A percentile compares a stretch with the other conserved stretches of the same genome.
These are phyloP conservation scores for Parachlorella kessleri DNA, from an alignment of 139 green algal species.

Conservation along the genomic window DNA sequence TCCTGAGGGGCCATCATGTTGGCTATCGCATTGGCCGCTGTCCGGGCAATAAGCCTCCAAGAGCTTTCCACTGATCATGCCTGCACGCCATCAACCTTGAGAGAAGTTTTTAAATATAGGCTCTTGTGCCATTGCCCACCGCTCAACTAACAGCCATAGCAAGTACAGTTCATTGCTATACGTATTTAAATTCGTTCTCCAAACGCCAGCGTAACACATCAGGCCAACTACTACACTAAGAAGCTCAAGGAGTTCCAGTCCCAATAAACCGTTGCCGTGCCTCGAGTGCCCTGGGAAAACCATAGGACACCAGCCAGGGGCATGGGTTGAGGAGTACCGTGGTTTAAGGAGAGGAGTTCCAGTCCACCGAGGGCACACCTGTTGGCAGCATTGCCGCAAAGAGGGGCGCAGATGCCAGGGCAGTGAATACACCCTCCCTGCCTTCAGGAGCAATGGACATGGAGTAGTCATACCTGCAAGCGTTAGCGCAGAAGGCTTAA, in stretches of 20 bases:
- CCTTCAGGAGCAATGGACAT: slow-evolving; percentile 59
- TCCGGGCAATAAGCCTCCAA: slow-evolving; percentile 49
- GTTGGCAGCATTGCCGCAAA: slow-evolving; percentile 62
- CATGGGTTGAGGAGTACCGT: too few species aligned
- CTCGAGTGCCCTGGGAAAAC: too few species aligned
- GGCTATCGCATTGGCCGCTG: slow-evolving; percentile 14
- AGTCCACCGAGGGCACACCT: too few species aligned
- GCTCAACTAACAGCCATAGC: too few species aligned
- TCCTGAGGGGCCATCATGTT: not conserved
- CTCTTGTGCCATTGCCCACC: too few species aligned
- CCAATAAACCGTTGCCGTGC: too few species aligned
- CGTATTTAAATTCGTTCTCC: too few species aligned
- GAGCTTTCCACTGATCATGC: slow-evolving; percentile 46
- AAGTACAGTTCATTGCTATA: too few species aligned
- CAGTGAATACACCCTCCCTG: slow-evolving; percentile 55
- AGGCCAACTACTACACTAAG: not conserved
- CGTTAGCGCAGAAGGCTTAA: not conserved
- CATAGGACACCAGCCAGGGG: too few species aligned
- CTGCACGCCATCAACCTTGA: slow-evolving; percentile 2
- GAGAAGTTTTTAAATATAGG: too few species aligned
- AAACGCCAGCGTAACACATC: not conserved
- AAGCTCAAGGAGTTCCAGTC: not conserved
- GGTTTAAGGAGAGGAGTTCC: too few species aligned
- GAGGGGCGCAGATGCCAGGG: slow-evolving; percentile 50
- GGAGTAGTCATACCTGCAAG: slow-evolving; percentile 51